Conservation (phyloP, 108 stramenopile genomes). For the Fragilariopsis cylindrus region DNA sequence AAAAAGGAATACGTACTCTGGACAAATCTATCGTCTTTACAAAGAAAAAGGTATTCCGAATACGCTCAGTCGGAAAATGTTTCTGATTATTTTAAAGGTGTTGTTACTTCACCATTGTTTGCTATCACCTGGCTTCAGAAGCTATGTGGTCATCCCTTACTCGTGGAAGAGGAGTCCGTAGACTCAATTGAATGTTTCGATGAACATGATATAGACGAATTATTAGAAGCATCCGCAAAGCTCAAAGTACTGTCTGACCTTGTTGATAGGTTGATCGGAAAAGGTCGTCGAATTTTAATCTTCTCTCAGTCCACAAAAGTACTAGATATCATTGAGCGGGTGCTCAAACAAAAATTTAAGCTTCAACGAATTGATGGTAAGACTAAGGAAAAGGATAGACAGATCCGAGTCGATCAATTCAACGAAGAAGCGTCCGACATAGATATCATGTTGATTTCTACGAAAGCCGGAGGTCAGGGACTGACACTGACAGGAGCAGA, state of each 20-base stretch:
- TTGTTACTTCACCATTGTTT: conserved; percentile 51
- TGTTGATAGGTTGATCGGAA: conserved; percentile 48
- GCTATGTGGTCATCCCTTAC: conserved; percentile 75
- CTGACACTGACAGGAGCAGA: conserved; percentile 86
- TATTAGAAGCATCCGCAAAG: conserved; percentile 63
- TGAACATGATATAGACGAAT: conserved; percentile 5
- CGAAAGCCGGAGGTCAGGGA: conserved; percentile 90
- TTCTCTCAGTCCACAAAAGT: conserved; percentile 94
- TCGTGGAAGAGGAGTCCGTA: conserved; percentile 42
- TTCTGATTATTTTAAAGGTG: conserved; percentile 41
- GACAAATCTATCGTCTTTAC: conserved; percentile 75
- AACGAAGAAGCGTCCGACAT: conserved; percentile 62
- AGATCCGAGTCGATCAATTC: conserved; percentile 88
- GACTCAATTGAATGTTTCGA: conserved; percentile 21
- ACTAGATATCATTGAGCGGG: conserved; percentile 82
- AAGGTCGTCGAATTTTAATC: conserved; percentile 86
- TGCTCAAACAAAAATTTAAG: conserved; percentile 29
- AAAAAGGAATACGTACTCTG: conserved; percentile 96
- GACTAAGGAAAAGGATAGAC: conserved; percentile 83
- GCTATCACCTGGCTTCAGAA: conserved; percentile 80
- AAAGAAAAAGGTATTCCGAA: conserved; percentile 79
- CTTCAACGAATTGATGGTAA: conserved; percentile 89
- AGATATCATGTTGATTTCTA: conserved; percentile 76
- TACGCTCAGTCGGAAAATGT: conserved; percentile 69
- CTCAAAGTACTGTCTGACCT: conserved; percentile 70